Evolutionary conservation across 2,329 filamentous ascomycete genomes (phyloP).

Genomic region (Pezicula rhizophila): DNA sequence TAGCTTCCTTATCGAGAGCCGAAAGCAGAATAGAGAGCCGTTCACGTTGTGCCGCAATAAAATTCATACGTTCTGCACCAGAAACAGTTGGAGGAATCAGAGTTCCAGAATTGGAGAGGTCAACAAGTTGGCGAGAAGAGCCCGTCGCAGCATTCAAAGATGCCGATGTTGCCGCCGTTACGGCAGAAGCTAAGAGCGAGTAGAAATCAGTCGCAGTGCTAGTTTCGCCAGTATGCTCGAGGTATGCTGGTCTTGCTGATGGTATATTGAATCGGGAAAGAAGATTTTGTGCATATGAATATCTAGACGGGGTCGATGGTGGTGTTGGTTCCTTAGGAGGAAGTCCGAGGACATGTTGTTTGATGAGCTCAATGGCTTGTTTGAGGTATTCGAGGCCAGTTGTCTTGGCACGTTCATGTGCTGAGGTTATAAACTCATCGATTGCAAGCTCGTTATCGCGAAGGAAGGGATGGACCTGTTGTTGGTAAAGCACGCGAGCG

Average conservation of each 20-base stretch:
- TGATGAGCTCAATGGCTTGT: slow-evolving; percentile 62
- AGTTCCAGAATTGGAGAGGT: slow-evolving; percentile 51
- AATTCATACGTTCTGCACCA: slow-evolving; percentile 63
- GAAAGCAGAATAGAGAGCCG: slow-evolving; percentile 67
- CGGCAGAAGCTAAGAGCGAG: slow-evolving; percentile 67
- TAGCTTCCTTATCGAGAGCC: slow-evolving; percentile 75
- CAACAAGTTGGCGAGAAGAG: slow-evolving; percentile 26
- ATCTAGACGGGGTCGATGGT: slow-evolving; percentile 39
- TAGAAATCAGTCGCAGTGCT: slow-evolving; percentile 62
- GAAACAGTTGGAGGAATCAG: slow-evolving; percentile 67
- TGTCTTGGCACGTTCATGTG: slow-evolving; percentile 71
- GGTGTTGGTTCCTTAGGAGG: slow-evolving; percentile 46
- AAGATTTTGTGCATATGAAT: slow-evolving; percentile 70
- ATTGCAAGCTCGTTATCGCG: slow-evolving; percentile 81
- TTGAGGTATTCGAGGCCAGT: slow-evolving; percentile 73
- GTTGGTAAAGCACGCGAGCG: slow-evolving; percentile 77
- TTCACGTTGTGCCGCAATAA: slow-evolving; percentile 74
- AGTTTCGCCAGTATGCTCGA: slow-evolving; percentile 29
- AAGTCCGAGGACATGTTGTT: slow-evolving; percentile 73
- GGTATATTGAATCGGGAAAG: slow-evolving; percentile 85
- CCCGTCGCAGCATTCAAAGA: slow-evolving; percentile 17
- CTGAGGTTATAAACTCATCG: slow-evolving; percentile 78
- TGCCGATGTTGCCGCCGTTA: slow-evolving; percentile 41
- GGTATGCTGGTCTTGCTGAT: slow-evolving; percentile 50
- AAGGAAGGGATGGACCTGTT: slow-evolving; percentile 82